Conservation (phyloP, 192 early-diverging fungal genomes). For the Dissophora ornata region DNA sequence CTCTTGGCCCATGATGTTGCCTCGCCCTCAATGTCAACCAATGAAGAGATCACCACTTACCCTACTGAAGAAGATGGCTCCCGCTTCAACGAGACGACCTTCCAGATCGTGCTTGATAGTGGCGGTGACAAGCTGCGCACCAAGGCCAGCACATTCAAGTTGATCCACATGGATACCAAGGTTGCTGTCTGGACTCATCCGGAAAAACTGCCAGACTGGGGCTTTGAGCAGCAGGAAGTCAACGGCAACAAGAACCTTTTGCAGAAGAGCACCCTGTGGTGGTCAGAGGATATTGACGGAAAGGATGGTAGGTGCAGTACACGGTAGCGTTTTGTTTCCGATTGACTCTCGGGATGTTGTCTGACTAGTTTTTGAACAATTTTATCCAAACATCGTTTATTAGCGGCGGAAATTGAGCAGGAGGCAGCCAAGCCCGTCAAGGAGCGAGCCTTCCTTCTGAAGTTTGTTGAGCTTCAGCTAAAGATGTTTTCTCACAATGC, state of each 20-base stretch:
- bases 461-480: slow-evolving; percentile 89
- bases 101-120: slow-evolving; percentile 71
- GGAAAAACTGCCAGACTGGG: slow-evolving; percentile 87
- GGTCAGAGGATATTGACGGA: slow-evolving; percentile 80
- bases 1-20: slow-evolving; percentile 77
- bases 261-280: slow-evolving; percentile 82
- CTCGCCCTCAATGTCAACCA: slow-evolving; percentile 70
- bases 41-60: slow-evolving; percentile 75
- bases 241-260: slow-evolving; percentile 91
- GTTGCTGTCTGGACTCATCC: slow-evolving; percentile 84
- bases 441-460: slow-evolving; percentile 75
- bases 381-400: no score
- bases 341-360: no score
- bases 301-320: slow-evolving; percentile 69
- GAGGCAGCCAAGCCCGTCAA: slow-evolving; percentile 65
- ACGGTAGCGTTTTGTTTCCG: no score
- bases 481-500: slow-evolving; percentile 94
- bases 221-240: slow-evolving; percentile 86
- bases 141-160: slow-evolving; percentile 70
- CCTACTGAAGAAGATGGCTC: slow-evolving; percentile 62
- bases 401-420: slow-evolving; percentile 59
- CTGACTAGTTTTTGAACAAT: neutral
- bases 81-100: slow-evolving; percentile 68
- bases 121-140: slow-evolving; percentile 64
- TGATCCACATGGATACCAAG: slow-evolving; percentile 82